Conservation (phyloP, 164 flowering plant genomes). For the Vitis rotundifolia region DNA sequence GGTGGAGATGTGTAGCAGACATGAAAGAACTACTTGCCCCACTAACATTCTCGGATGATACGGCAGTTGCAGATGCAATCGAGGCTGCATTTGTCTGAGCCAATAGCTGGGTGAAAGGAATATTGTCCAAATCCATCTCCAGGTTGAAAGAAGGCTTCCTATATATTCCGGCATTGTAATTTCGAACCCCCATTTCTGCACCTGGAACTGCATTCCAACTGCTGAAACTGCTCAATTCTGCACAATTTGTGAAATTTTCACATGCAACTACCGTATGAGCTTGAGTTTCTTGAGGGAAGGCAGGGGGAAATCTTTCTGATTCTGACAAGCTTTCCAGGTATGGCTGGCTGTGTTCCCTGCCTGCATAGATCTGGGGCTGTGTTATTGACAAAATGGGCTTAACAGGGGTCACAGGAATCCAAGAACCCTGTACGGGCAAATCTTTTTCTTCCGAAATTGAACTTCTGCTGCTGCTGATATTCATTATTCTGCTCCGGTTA, state of each 20-base stretch:
- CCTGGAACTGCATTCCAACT: constrained; percentile 4
- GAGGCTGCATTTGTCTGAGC: constrained; percentile 26
- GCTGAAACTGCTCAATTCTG: background rate
- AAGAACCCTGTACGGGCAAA: constrained; percentile 23
- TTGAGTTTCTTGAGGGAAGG: constrained; percentile 8
- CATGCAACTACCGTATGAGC: constrained; percentile 1
- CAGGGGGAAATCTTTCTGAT: constrained; percentile 10
- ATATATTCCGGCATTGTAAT: background rate
- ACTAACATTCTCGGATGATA: background rate
- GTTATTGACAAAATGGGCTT: constrained; percentile 27
- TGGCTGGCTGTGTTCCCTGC: constrained; percentile 14
- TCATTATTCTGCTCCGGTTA: constrained; percentile 14
- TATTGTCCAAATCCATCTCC: constrained; percentile 10
- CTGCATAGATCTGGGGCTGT: constrained; percentile 16
- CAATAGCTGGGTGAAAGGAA: constrained; percentile 33
- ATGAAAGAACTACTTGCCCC: background rate
- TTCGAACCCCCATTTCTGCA: background rate
- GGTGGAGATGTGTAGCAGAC: background rate
- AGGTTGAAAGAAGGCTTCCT: background rate
- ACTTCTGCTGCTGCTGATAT: constrained; percentile 9
- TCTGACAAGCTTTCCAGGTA: constrained; percentile 5
- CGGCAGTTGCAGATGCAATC: no score
- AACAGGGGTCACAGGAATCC: constrained; percentile 48
- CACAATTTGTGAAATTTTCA: background rate
- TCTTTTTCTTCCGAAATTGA: constrained; percentile 17